phyloP scores from a whole-genome alignment of 371 early-diverging fungal genomes.

The Mortierella sp. region DNA sequence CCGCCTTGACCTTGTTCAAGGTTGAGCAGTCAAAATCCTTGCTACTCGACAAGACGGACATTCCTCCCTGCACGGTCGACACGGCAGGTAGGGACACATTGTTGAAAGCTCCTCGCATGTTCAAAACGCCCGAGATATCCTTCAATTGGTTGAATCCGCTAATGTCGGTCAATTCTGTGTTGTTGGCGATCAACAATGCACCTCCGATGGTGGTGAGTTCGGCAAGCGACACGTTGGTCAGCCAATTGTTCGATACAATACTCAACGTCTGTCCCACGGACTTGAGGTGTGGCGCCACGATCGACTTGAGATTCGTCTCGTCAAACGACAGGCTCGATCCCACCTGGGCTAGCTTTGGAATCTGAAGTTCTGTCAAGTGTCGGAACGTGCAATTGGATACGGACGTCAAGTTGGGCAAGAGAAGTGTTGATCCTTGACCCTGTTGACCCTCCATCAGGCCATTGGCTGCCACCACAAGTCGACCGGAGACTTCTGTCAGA shows the following conservation, averaged over 20 bases:
- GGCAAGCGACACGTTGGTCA: constrained; percentile 57
- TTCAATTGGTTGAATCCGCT: constrained; percentile 58
- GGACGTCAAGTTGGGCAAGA: constrained; percentile 28
- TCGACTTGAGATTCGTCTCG: constrained; percentile 55
- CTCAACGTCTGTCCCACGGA: constrained; percentile 61
- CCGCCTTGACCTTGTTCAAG: constrained; percentile 37
- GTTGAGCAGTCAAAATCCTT: constrained; percentile 44
- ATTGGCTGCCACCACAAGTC: constrained; percentile 59
- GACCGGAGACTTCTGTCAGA: constrained; percentile 46
- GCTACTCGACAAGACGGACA: constrained; percentile 43
- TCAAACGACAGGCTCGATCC: constrained; percentile 58
- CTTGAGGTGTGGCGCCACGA: constrained; percentile 51
- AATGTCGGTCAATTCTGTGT: constrained; percentile 52
- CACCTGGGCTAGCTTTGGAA: constrained; percentile 49
- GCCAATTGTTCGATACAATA: constrained; percentile 56
- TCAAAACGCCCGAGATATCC: constrained; percentile 63
- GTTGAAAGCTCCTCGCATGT: constrained; percentile 60
- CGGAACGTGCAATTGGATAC: constrained; percentile 40
- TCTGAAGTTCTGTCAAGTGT: constrained; percentile 34
- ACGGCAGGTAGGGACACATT: constrained; percentile 56
- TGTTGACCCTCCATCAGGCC: constrained; percentile 35
- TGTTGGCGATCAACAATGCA: constrained; percentile 60
- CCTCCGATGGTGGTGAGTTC: constrained; percentile 61
- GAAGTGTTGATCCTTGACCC: constrained; percentile 14
- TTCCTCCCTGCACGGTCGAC: constrained; percentile 52